A percentile compares a stretch with the other conserved stretches of the same genome.
Evolutionary conservation across 2,329 filamentous ascomycete genomes (phyloP).

Genomic region (Macrophomina tecta): DNA sequence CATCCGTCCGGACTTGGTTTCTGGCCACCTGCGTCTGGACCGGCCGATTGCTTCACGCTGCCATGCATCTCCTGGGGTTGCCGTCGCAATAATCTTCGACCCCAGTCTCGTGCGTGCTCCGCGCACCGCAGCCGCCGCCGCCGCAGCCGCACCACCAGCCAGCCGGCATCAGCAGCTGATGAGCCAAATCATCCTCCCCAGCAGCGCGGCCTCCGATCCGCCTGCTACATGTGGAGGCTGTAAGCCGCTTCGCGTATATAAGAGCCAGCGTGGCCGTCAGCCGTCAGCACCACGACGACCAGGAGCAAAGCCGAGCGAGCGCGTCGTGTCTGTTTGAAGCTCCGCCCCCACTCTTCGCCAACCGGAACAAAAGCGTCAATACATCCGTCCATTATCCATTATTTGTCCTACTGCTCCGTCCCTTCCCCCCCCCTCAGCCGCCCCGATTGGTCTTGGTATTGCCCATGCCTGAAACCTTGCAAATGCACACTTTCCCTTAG

Average conservation of each 20-base stretch:
- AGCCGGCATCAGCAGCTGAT: not conserved
- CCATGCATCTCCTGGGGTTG: too few species aligned
- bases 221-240: constrained; percentile 1
- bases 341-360: constrained; percentile 21
- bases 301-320: not conserved
- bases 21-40: too few species aligned
- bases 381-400: constrained; percentile 25
- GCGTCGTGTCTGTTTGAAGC: not conserved
- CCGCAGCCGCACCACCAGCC: not conserved
- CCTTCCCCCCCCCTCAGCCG: not conserved
- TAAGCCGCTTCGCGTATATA: constrained; percentile 1
- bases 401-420: constrained; percentile 21
- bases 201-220: not conserved
- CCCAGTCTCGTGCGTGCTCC: not conserved
- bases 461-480: constrained; percentile 19
- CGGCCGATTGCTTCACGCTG: too few species aligned
- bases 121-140: not conserved
- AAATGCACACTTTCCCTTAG: not conserved
- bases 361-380: constrained; percentile 22
- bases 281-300: constrained; percentile 6
- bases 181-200: constrained; percentile 20
- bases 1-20: too few species aligned
- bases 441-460: constrained; percentile 21
- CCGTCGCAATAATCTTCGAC: too few species aligned
- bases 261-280: constrained; percentile 21